Evolutionary conservation across 2,329 filamentous ascomycete species (phyloP).

Genomic region (Alternaria arbusti): DNA sequence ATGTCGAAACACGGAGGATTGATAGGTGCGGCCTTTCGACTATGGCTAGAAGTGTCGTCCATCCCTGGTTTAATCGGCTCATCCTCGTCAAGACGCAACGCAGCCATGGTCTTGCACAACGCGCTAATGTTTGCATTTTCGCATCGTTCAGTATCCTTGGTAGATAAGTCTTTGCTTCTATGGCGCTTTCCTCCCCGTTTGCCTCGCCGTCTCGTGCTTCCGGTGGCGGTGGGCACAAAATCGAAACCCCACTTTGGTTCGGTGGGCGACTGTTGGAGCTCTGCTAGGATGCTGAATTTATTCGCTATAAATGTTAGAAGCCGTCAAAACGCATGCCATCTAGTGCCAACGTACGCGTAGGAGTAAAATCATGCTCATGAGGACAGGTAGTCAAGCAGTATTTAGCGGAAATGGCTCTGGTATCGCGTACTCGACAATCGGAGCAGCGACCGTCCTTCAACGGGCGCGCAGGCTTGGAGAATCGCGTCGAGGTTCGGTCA

Average conservation of each 20-base stretch:
- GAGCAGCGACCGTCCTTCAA: slow-evolving; percentile 14
- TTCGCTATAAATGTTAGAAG: slow-evolving; percentile 26
- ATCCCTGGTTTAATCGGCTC: not conserved
- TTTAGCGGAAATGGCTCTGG: not conserved
- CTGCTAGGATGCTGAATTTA: slow-evolving; percentile 36
- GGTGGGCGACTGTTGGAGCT: slow-evolving; percentile 23
- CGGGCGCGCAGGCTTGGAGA: slow-evolving; percentile 5
- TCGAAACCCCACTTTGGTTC: slow-evolving; percentile 30
- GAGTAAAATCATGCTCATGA: slow-evolving; percentile 27
- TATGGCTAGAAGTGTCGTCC: not conserved
- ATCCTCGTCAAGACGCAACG: slow-evolving; percentile 15
- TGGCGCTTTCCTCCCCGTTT: slow-evolving; percentile 28
- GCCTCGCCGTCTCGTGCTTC: slow-evolving; percentile 17
- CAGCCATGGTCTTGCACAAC: slow-evolving; percentile 11
- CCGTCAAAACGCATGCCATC: not conserved
- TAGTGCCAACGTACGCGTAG: slow-evolving; percentile 23
- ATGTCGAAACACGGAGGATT: slow-evolving; percentile 3
- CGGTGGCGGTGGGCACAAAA: slow-evolving; percentile 14
- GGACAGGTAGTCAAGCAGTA: slow-evolving; percentile 14
- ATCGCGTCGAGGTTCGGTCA: slow-evolving; percentile 11
- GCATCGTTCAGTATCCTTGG: not conserved
- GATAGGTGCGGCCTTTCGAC: not conserved
- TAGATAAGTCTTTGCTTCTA: slow-evolving; percentile 10
- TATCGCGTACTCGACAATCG: slow-evolving; percentile 15
- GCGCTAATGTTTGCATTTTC: slow-evolving; percentile 7